These are phyloP conservation scores for Lasiodiplodia gonubiensis DNA, from an alignment of 2,329 filamentous ascomycete genomes.

Conservation along the genomic window DNA sequence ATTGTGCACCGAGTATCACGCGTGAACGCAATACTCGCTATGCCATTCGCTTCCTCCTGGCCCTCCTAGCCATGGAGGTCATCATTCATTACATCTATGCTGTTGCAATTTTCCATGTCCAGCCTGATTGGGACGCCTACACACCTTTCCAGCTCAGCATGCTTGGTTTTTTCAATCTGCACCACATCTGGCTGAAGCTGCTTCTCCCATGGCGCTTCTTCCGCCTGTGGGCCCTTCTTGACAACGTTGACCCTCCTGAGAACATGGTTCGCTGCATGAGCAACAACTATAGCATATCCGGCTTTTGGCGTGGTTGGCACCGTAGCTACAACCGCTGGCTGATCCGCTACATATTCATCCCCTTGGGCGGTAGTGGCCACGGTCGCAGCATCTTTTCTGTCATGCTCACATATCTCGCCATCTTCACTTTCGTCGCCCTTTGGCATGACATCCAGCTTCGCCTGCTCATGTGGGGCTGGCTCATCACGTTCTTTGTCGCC, in stretches of 20 bases:
- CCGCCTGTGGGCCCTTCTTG: constrained; percentile 90
- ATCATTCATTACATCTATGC: constrained; percentile 92
- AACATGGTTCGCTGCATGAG: constrained; percentile 98
- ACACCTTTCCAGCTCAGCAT: constrained; percentile 86
- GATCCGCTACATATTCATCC: constrained; percentile 90
- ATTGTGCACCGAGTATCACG: constrained; percentile 74
- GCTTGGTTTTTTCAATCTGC: constrained; percentile 93
- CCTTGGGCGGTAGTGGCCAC: constrained; percentile 72
- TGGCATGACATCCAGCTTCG: constrained; percentile 97
- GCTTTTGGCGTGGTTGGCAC: constrained; percentile 98
- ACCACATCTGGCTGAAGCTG: constrained; percentile 97
- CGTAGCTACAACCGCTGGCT: constrained; percentile 94
- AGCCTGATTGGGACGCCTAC: constrained; percentile 81
- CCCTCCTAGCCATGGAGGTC: constrained; percentile 82
- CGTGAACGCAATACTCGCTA: constrained; percentile 76
- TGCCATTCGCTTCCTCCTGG: constrained; percentile 78
- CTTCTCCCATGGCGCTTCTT: constrained; percentile 98
- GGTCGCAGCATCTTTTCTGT: constrained; percentile 69
- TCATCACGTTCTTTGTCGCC: constrained; percentile 90
- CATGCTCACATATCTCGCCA: constrained; percentile 76
- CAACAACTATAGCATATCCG: constrained; percentile 88
- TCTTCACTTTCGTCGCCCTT: constrained; percentile 95
- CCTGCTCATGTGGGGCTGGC: constrained; percentile 94
- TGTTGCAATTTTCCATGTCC: constrained; percentile 84
- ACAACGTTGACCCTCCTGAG: constrained; percentile 92